These are phyloP conservation scores for Tulasnella sp. DNA, from an alignment of 768 basidiomycete genomes.

Conservation along the genomic window DNA sequence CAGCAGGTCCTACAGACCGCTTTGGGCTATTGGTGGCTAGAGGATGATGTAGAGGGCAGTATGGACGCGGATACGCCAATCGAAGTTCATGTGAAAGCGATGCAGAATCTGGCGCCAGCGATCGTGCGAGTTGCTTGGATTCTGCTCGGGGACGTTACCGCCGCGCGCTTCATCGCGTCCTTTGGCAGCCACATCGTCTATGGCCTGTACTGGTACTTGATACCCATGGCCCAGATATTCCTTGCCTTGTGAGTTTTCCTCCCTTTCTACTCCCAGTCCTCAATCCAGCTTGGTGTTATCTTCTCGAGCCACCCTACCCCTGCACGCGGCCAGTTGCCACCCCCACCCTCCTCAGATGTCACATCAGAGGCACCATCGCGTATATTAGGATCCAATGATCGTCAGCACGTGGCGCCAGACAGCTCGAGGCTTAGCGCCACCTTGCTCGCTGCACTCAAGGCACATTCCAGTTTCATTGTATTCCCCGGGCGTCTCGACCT, in stretches of 20 bases:
- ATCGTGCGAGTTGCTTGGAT: conserved; percentile 32
- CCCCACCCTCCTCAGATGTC: no score
- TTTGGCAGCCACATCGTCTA: conserved; percentile 38
- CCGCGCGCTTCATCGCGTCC: conserved; percentile 28
- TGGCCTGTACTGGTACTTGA: conserved; percentile 86
- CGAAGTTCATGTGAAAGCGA: conserved; percentile 35
- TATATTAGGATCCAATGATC: no score
- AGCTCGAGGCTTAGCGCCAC: no score
- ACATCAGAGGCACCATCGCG: no score
- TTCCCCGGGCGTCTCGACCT: no score
- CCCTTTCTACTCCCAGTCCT: conserved; percentile 20
- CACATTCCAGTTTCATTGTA: no score
- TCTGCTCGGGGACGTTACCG: conserved; percentile 34
- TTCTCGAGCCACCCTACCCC: neutral
- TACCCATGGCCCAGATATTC: conserved; percentile 61
- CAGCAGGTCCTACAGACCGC: conserved; percentile 81
- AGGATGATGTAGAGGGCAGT: conserved; percentile 25
- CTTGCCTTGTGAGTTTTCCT: conserved; percentile 65
- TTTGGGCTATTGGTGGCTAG: conserved; percentile 59
- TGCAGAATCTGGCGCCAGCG: conserved; percentile 25
- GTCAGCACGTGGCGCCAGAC: no score
- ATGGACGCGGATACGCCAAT: conserved; percentile 17
- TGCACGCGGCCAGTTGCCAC: no score
- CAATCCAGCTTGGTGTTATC: neutral
- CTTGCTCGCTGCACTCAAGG: no score